Percentiles rank a stretch among this genome's conserved stretches.
Evolutionary conservation across 2,329 filamentous ascomycete genomes (phyloP).

Genomic region (Trichoderma semiorbis): DNA sequence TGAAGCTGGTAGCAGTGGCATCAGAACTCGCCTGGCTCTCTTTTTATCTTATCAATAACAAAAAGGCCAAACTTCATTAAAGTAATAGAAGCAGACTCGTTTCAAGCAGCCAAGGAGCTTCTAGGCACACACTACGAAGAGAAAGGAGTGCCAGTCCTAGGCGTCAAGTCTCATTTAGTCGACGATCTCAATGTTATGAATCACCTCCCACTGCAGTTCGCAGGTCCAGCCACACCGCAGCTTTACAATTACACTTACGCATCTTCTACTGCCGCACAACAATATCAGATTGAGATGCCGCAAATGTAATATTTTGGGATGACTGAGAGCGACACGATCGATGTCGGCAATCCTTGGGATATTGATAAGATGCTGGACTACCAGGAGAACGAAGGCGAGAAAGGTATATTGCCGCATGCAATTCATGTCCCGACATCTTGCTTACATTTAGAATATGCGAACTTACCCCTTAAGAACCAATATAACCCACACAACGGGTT

Average conservation of each 20-base stretch:
- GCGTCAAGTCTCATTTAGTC: constrained; percentile 19
- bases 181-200: constrained; percentile 21
- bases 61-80: constrained; percentile 25
- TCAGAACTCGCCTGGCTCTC: constrained; percentile 22
- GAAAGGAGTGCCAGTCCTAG: constrained; percentile 12
- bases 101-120: constrained; percentile 24
- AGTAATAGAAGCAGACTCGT: constrained; percentile 20
- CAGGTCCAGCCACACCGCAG: constrained; percentile 18
- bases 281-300: constrained; percentile 4
- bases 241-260: constrained; percentile 19
- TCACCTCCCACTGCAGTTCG: constrained; percentile 21
- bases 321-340: constrained; percentile 23
- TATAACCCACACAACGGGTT: constrained; percentile 5
- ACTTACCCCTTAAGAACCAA: background rate
- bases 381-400: constrained; percentile 20
- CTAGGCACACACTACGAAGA: constrained; percentile 21
- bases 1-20: constrained; percentile 13
- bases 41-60: constrained; percentile 17
- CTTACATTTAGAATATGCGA: background rate
- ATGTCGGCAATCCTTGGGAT: constrained; percentile 26
- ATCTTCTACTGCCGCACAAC: background rate
- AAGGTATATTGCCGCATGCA: constrained; percentile 14
- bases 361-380: constrained; percentile 23
- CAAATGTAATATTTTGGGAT: constrained; percentile 22
- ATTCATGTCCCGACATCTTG: background rate